A percentile compares a stretch with the other conserved stretches of the same genome.
These are phyloP conservation scores for Ogataea minuta DNA, from an alignment of 805 yeast species.

Conservation along the genomic window DNA sequence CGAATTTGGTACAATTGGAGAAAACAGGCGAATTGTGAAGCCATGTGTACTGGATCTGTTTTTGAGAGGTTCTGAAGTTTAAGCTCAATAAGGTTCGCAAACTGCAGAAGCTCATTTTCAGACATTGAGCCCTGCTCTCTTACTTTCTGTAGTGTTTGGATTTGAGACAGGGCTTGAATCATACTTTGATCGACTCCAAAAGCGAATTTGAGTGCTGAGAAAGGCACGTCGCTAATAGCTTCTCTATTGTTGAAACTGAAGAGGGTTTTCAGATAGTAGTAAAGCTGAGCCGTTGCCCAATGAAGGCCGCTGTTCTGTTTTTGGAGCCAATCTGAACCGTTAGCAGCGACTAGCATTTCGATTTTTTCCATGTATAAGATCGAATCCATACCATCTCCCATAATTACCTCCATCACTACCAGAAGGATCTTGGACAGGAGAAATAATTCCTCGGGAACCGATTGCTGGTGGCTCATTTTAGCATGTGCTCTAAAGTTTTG, in stretches of 20 bases:
- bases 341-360: neutral
- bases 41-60: constrained; percentile 1
- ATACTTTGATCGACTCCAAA: constrained; percentile 5
- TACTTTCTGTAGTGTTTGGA: constrained; percentile 5
- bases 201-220: neutral
- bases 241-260: constrained; percentile 1
- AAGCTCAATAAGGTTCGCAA: constrained; percentile 2
- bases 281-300: constrained; percentile 2
- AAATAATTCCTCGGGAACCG: neutral
- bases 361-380: constrained; percentile 6
- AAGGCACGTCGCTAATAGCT: neutral
- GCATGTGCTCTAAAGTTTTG: constrained; percentile 5
- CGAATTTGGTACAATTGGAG: constrained; percentile 3
- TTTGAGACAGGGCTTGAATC: constrained; percentile 4
- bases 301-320: constrained; percentile 2
- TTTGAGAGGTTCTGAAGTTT: constrained; percentile 1
- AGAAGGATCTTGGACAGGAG: constrained; percentile 2
- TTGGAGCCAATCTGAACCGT: constrained; percentile 1
- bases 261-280: constrained; percentile 1
- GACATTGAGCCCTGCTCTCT: constrained; percentile 4
- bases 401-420: constrained; percentile 8
- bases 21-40: constrained; percentile 7
- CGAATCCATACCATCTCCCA: constrained; percentile 10
- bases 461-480: neutral
- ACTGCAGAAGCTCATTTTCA: neutral